These are phyloP conservation scores for Penicillium dipodomyicola DNA, from an alignment of 495 filamentous ascomycete species.

Conservation along the genomic window DNA sequence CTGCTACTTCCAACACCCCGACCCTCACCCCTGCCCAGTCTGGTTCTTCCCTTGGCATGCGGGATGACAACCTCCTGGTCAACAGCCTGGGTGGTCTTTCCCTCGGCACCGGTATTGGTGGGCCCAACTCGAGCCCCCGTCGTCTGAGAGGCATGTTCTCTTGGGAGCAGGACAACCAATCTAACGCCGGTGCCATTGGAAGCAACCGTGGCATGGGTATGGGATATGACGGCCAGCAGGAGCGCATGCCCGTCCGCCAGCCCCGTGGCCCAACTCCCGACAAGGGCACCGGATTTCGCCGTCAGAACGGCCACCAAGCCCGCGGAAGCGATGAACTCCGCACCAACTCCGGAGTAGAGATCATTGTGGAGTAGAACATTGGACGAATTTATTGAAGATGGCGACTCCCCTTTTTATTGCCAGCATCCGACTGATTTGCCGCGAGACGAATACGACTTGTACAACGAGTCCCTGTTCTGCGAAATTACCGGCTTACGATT, in stretches of 20 bases:
- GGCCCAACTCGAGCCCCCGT: conserved; percentile 55
- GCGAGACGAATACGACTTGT: conserved; percentile 49
- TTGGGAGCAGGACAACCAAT: conserved; percentile 59
- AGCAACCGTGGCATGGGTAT: conserved; percentile 76
- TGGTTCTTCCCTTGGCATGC: conserved; percentile 55
- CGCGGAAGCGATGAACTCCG: conserved; percentile 77
- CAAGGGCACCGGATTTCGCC: conserved; percentile 72
- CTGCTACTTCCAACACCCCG: conserved; percentile 65
- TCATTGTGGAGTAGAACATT: conserved; percentile 53
- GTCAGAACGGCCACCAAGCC: conserved; percentile 77
- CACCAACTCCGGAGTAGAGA: conserved; percentile 55
- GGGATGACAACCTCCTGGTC: conserved; percentile 64
- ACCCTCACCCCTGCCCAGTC: conserved; percentile 75
- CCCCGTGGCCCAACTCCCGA: conserved; percentile 76
- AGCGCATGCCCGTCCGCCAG: conserved; percentile 73
- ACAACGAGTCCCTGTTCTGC: conserved; percentile 48
- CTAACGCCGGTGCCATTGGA: conserved; percentile 72
- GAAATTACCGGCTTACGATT: conserved; percentile 52
- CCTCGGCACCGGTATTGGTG: conserved; percentile 60
- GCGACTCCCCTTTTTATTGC: conserved; percentile 30
- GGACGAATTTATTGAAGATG: conserved; percentile 32
- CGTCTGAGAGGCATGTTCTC: conserved; percentile 64
- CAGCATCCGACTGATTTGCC: conserved; percentile 46
- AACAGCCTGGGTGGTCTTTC: conserved; percentile 65
- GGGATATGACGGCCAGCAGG: conserved; percentile 61